Evolutionary conservation across 106 monocot species (phyloP), one percentile per base, ranked within the genome.

Genomic region (Acanthochlamys bracteata): DNA sequence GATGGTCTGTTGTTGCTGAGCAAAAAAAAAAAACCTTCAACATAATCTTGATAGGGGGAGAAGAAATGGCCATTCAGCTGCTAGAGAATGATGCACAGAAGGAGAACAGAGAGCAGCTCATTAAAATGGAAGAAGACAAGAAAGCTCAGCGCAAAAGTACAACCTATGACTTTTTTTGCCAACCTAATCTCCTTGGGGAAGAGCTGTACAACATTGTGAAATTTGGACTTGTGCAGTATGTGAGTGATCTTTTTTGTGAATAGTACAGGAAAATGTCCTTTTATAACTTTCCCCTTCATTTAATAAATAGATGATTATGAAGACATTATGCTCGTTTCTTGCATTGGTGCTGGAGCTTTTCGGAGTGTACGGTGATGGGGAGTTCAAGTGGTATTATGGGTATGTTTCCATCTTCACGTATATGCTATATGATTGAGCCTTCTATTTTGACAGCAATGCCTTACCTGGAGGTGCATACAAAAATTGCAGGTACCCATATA

Each of bases 341-440:
- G 63, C 92, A 61, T 72, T 88, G 60, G 20, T 92, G 51, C 69
- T 92, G 70, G 88, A 92, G 71, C 23, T 82, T 60, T 79, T 87
- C 55, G 84, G 92, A 55, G 82, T 82, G 55, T 92, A 92, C 75
- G 88, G 92, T 53, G 92, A 88, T 15, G 92, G 88, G 6, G 82
- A 92, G 64, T 92, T 92, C 67, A 88, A 84, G 65, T 92, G 82
- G 92, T 82, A 88, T 33, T 84, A 92, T 26, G 88, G 92, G 92
- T 92, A 84, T 43, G 82, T 60, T 3, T 21, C n/a, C 21, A 41
- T 41, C 20, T 7, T 43, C 10, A 43, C 13, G 43, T 43, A 43
- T 43, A 13, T 7, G 7, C 43, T 43, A n/a, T n/a, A n/a, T 43
- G 13, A 25, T 42, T 57, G 11, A 46, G 10, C 24, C 25, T 61